These are phyloP conservation scores for Micractinium sp. DNA, from an alignment of 139 green algal genomes.

Conservation along the genomic window DNA sequence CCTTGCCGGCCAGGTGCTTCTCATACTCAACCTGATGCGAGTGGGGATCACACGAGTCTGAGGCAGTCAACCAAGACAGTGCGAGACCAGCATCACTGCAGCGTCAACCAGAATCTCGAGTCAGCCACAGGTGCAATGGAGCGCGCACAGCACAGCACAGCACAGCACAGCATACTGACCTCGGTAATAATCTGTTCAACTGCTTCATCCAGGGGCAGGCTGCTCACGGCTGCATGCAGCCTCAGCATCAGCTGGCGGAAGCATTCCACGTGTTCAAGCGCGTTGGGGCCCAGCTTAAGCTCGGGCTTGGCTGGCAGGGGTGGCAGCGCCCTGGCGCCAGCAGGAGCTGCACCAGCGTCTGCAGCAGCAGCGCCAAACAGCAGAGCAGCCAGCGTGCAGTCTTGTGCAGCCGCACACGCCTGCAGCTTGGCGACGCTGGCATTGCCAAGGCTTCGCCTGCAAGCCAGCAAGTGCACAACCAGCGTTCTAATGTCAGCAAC, in stretches of 20 bases:
- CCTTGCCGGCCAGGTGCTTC: neutral
- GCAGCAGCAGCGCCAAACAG: neutral
- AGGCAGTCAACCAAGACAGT: neutral
- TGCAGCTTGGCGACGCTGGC: constrained; percentile 8
- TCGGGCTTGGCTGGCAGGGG: constrained; percentile 16
- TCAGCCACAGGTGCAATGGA: no score
- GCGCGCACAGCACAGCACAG: neutral
- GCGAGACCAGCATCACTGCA: neutral
- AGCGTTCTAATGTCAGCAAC: no score
- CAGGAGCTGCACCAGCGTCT: neutral
- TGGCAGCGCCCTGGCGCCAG: neutral
- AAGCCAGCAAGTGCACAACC: neutral
- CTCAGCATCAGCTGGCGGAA: constrained; percentile 30
- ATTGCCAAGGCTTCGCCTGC: constrained; percentile 29
- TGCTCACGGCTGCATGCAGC: neutral
- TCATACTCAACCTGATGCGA: neutral
- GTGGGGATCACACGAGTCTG: neutral
- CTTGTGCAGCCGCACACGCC: neutral
- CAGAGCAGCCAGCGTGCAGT: neutral
- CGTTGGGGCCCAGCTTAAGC: constrained; percentile 22
- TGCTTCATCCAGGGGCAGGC: neutral
- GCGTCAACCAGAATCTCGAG: no score
- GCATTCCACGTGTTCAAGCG: neutral
- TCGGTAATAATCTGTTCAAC: constrained; percentile 1
- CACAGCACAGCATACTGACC: neutral